A percentile compares a stretch with the other conserved stretches of the same genome.
Conservation (phyloP, 345 rosid species). For the thale cress (Arabidopsis thaliana) region DNA sequence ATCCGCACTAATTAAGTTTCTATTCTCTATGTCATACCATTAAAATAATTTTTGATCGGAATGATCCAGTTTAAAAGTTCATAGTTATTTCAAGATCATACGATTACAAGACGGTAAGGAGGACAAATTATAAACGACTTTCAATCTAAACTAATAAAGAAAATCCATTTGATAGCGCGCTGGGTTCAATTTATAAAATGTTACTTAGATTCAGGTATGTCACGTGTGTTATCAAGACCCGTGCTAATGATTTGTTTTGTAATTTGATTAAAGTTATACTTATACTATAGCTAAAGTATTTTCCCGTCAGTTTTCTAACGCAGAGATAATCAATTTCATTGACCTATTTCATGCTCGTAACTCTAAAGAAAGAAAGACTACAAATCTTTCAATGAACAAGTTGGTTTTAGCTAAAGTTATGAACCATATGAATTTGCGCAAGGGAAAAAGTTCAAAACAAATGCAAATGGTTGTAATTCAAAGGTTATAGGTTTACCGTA, state of each 20-base stretch:
- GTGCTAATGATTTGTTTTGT: conserved; percentile 19
- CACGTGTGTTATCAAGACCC: conserved; percentile 39
- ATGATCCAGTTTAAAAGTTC: not conserved
- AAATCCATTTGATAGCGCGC: conserved; percentile 27
- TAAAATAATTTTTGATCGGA: not conserved
- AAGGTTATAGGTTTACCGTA: no score
- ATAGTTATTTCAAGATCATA: conserved; percentile 13
- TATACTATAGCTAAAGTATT: conserved; percentile 20
- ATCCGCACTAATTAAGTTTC: conserved; percentile 21
- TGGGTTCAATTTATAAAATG: conserved; percentile 29
- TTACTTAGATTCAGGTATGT: conserved; percentile 42
- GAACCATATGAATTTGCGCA: not conserved
- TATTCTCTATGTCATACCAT: conserved; percentile 16
- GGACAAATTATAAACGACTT: not conserved
- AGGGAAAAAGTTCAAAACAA: not conserved
- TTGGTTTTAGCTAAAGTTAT: not conserved
- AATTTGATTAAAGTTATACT: conserved; percentile 13
- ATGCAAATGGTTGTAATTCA: no score
- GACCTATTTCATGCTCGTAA: conserved; percentile 21
- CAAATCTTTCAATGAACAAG: not conserved
- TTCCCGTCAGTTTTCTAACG: not conserved
- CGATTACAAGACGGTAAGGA: conserved; percentile 6
- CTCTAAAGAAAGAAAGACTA: conserved; percentile 13
- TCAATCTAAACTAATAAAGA: conserved; percentile 13
- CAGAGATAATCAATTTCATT: not conserved